Evolutionary conservation across 768 basidiomycete genomes (phyloP), one percentile per base, ranked within the genome.

Genomic region (Leucogyrophana mollusca): DNA sequence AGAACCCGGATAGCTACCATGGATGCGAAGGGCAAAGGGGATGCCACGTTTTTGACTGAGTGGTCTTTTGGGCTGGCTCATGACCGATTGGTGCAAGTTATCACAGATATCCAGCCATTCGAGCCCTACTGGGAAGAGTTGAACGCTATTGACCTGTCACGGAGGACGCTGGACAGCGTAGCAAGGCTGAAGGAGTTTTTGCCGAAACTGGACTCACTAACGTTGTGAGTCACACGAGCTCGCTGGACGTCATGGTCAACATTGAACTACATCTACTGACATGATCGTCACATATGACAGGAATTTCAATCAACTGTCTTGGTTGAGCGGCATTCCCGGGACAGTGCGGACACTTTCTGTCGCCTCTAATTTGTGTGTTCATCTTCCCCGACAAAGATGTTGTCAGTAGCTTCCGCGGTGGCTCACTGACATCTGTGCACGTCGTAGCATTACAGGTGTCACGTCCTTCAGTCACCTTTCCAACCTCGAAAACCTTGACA

Each of bases 11-110:
- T 57, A 32, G 66, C 66, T 43, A 61, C 59, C 44, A 65, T 52
- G 58, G 63, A 51, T 58, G 60, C 54, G 40, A 47, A 50, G 55
- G 58, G 47, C 56, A 56, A 48, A 34, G 53, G 45, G 11, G 73
- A 86, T 53, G 77, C 73, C 8, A 87, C 86, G 1, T 95, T 87
- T 71, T 73, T 98, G 52, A 98, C 95, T 9, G 94, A 98, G 61
- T 97, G 94, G 61, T 97, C 94, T 34, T 99, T 99, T 61, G 92
- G 82, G 13, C 84, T 97, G 35, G 80, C 93, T n/a, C 90, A 91
- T 57, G 95, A 97, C 61, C 79, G 81, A 36, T 79, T 99, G 4
- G 87, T 98, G 2, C 82, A 90, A 63, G 83, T 90, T 56, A 91
- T 99, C 59, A 97, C 94, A 34, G 94, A 97, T 57, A 82, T 94